Evolutionary conservation across 1,284 basidiomycete species (phyloP), one percentile per base, ranked within the genome.

Genomic region (Sanghuangporus weigelae): DNA sequence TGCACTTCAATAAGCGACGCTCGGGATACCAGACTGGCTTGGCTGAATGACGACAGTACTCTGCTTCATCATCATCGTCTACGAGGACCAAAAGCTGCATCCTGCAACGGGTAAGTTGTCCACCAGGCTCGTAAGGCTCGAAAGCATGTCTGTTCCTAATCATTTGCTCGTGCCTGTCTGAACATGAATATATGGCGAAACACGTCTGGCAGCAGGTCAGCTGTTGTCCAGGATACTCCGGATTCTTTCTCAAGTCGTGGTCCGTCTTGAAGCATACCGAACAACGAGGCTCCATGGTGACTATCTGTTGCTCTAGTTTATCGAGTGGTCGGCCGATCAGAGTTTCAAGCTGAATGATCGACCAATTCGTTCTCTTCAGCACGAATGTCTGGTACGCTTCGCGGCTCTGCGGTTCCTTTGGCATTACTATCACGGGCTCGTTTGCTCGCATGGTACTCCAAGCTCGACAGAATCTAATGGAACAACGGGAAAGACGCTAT

Each of bases 231-330:
- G 46, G 46, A 10, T 26, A 16, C 16, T 46, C 35, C 16, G 46
- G 36, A 2, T 23, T 35, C 16, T 49, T 21, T 46, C n/a, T 11
- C 6, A 59, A 31, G 31, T 59, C 58, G 8, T 53, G 21, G 31
- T 59, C 46, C 7, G 58, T 46, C 35, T 46, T 19, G 14, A 50
- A 59, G 58, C 58, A 59, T 11, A 59, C 46, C 16, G 48, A 48
- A 38, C 58, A 59, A 3, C 58, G 44, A 10, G 58, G 58, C 21
- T 59, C 58, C 31, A 48, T 5, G 21, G 50, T 19, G 49, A 59
- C 21, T 7, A 59, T 35, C 12, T 39, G 19, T 40, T 40, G 26
- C 19, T 59, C 44, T 10, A 11, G 31, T 49, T 19, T 38, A 11
- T 2, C 14, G 3, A 49, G 35, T 5, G 31, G 14, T 3, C 58